Base-by-base conservation (phyloP, 805 yeast species). In the Yarrowia sp. region DNA sequence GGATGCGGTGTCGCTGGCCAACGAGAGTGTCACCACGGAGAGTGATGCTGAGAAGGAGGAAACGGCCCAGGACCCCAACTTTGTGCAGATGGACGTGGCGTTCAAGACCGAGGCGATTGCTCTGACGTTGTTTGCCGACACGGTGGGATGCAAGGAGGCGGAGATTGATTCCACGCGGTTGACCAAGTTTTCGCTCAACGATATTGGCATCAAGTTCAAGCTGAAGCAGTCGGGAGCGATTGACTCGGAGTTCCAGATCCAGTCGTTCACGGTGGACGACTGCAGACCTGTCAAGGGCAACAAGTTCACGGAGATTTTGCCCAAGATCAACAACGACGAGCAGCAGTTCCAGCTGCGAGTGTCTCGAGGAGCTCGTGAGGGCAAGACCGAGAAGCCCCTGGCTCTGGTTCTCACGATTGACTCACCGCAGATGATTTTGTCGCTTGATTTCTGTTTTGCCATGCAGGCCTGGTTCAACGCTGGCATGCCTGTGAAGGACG, bases 371-470 rank as follows among this genome's bases (percentile, higher is more conserved):
- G 66, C 19, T 3, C 44, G 66, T 2, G 66, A 61, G 24, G 52
- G 47, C n/a, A 56, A 69, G 14, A 69, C 68, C 0, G 76, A 77
- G n/a, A 81, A 82, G 65, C 77, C 82, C 43, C 80, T 85, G 6
- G 83, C 85, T 20, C 74, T 84, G 2, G 82, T 87, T 73, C 74
- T 89, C 5, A 86, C 92, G 0, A 83, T 94, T 12, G 96, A 91
- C 69, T 89, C 88, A 70, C 98, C 98, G 0, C 85, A 84, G 68
- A 83, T 89, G 12, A 87, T 95, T 60, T 76, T 95, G 36, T 97
- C 98, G 0, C 79, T 95, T 71, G 98, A 93, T 74, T 93, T 91
- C 76, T 74, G 94, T 42, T 85, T 93, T 76, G 91, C 95, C 1
- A 73, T 95, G 71, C 90, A 90, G 70, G 74, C 79, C 0, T 93